Evolutionary conservation across 257 asterid species (phyloP), one percentile per base, ranked within the genome.

Genomic region (Gentiana dahurica): DNA sequence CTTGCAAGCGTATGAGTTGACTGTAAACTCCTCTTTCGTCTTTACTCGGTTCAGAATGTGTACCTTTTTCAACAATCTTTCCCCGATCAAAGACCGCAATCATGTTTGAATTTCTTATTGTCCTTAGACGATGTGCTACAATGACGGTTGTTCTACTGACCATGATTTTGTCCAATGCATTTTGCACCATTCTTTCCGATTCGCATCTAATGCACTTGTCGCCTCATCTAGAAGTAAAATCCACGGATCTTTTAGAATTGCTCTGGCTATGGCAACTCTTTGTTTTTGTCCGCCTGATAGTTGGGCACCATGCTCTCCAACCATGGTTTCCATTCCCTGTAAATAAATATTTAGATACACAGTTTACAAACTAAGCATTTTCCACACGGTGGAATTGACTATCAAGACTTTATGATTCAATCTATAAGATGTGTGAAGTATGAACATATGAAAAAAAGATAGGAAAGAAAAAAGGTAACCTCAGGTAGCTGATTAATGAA

Each of bases 221-320:
- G 46, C 46, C 46, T 41, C 46, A 41, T 41, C 65, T 34, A 61
- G 34, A 15, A 61, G 32, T 13, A 61, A 36, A 5, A 61, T 61
- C 4, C 50, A 7, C 3, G 58, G 58, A 38, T 61, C 58, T 6
- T 61, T 61, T 7, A 61, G 58, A 51, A 61, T 49, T 3, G 65
- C 65, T 12, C 65, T 49, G 1, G 65, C 58, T 36, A 61, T 51
- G 1, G 65, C 65, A 2, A 61, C 34, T 34, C 65, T 61, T 61
- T 61, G 65, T 41, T 61, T 61, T 73, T 83, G 95, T 39, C 93
- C 94, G 61, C 89, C 87, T 1, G 95, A 86, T 48, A 86, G 80
- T 67, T 86, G 93, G 38, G 87, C 75, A 34, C 95, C 95, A 60
- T 81, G 89, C 57, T 83, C 95, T 34, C 95, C 94, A 38, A 86